A percentile compares a stretch with the other conserved stretches of the same genome.
Evolutionary conservation across 2,329 filamentous ascomycete species (phyloP).

Genomic region (Diplodia mutila): DNA sequence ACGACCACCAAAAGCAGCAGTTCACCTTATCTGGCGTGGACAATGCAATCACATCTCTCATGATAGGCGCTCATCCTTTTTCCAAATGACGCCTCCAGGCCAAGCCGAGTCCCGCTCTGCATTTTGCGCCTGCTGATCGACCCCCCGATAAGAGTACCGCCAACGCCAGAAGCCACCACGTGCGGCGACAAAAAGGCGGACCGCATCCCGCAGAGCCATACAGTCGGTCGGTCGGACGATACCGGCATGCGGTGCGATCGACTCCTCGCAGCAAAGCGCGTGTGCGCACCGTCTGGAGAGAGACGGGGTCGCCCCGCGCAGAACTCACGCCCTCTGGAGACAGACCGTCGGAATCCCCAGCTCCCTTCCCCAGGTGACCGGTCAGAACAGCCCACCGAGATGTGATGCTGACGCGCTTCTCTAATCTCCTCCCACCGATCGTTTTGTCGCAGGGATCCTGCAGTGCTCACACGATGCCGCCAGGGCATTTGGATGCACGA

Average conservation of each 20-base stretch:
- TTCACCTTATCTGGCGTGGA: background rate
- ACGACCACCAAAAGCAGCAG: background rate
- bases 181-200: background rate
- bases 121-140: constrained; percentile 2
- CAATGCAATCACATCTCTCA: background rate
- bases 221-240: background rate
- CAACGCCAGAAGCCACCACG: background rate
- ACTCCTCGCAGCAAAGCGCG: background rate
- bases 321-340: background rate
- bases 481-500: background rate
- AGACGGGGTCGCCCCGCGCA: background rate
- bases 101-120: background rate
- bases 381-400: background rate
- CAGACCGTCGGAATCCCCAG: background rate
- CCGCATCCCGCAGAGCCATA: background rate
- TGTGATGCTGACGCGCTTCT: background rate
- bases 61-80: constrained; percentile 6
- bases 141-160: background rate
- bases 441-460: background rate
- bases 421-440: constrained; percentile 8
- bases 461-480: background rate
- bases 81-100: background rate
- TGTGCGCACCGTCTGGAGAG: background rate
- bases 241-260: background rate
- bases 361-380: background rate